phyloP scores from a whole-genome alignment of 352 stramenopile genomes.

The Globisporangium cylindrosporum region DNA sequence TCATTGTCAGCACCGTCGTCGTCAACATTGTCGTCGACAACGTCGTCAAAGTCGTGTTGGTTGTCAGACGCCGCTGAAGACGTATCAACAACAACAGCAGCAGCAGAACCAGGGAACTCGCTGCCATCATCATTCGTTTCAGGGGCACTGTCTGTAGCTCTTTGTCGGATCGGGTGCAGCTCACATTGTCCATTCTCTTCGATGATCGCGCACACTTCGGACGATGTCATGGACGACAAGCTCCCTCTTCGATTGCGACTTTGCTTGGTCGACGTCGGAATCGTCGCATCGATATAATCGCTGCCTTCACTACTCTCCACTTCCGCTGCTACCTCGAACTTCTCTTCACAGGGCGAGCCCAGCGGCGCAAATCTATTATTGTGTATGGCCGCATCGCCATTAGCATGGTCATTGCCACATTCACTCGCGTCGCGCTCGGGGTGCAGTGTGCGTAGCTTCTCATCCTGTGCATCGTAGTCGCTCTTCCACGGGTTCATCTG shows the following conservation, averaged over 20 bases:
- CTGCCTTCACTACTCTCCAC: not conserved
- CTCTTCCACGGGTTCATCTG: not conserved
- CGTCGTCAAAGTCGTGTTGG: not conserved
- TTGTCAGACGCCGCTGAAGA: not conserved
- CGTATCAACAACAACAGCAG: not conserved
- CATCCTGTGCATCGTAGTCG: not conserved
- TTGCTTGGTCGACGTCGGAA: not conserved
- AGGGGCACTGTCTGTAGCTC: not conserved
- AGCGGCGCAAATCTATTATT: not conserved
- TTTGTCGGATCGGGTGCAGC: not conserved
- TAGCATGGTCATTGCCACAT: not conserved
- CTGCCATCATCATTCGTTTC: not conserved
- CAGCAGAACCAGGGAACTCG: not conserved
- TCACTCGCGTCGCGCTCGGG: not conserved
- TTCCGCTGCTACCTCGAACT: not conserved
- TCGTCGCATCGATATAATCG: not conserved
- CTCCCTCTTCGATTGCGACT: not conserved
- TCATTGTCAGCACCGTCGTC: conserved; percentile 19
- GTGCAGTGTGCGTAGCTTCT: conserved; percentile 5
- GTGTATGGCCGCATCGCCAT: not conserved
- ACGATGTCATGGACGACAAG: conserved; percentile 31
- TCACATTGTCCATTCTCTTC: conserved; percentile 3
- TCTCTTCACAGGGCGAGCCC: conserved; percentile 5
- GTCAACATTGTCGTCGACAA: not conserved
- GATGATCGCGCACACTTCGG: conserved; percentile 18